phyloP scores from a whole-genome alignment of 257 asterid genomes.

The Anisodus acutangulus region DNA sequence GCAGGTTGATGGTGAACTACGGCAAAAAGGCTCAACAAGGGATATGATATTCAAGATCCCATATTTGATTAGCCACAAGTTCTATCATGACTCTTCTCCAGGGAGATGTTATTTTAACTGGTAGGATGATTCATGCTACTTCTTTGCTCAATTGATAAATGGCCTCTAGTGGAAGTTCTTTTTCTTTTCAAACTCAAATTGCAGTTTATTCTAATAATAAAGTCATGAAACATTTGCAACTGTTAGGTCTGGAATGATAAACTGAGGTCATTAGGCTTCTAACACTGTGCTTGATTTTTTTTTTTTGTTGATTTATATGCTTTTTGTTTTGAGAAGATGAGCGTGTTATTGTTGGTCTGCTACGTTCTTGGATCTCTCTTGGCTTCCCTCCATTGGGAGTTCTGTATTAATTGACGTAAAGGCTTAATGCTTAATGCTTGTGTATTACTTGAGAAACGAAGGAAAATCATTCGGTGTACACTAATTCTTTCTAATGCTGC shows the following conservation, averaged over 20 bases:
- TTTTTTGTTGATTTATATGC: neutral
- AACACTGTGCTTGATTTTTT: neutral
- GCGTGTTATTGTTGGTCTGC: neutral
- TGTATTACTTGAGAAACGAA: constrained; percentile 6
- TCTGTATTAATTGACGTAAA: neutral
- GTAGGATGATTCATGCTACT: constrained; percentile 41
- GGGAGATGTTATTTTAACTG: constrained; percentile 94
- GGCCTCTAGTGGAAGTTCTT: neutral
- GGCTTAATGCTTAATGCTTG: neutral
- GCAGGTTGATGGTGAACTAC: constrained; percentile 92
- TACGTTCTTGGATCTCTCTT: neutral
- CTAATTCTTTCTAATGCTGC: neutral
- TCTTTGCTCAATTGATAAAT: constrained; percentile 13
- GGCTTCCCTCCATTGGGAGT: neutral
- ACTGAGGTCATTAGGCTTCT: neutral
- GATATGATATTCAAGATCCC: constrained; percentile 98
- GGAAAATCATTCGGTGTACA: neutral
- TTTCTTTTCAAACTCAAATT: neutral
- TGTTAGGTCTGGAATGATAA: neutral
- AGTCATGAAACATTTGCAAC: neutral
- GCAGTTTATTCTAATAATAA: neutral
- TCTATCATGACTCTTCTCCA: constrained; percentile 90
- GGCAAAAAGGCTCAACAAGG: constrained; percentile 85
- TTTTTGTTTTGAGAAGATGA: neutral
- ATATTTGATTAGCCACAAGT: constrained; percentile 92